Evolutionary conservation across 228 moss, liverwort and hornwort species (phyloP), one percentile per base, ranked within the genome.

Genomic region (Sphagnum fallax): DNA sequence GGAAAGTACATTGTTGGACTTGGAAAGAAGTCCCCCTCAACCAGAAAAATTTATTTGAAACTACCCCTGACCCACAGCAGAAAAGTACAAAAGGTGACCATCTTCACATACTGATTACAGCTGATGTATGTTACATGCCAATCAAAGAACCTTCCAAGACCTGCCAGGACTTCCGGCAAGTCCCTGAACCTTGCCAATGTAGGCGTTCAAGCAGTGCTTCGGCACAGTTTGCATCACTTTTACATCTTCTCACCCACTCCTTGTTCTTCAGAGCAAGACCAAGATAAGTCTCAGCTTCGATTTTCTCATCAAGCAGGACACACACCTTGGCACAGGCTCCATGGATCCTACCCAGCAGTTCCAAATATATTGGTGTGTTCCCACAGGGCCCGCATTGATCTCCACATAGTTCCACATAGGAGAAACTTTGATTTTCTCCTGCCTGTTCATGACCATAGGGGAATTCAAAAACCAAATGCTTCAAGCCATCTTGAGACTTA

Each of bases 271-370:
- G 64, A 15, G 72, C 72, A 50, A 65, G 66, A 32, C 52, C 49
- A 50, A 72, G 59, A 48, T 65, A 49, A 0, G 65, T 65, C 55
- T 65, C 15, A 52, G 72, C 72, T 14, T 66, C 58, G 14, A 18
- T 16, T n/a, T 65, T 48, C n/a, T 72, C 72, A 4, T 65, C 72
- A 32, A 66, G 49, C 49, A 72, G 53, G 5, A 72, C 58, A 59
- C 72, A 72, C 14, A 62, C 60, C 6, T 65, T 65, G 14, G 65
- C 72, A 9, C 53, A 65, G 16, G 65, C 72, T 16, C 60, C 72
- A 9, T 64, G 66, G 8, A 72, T 53, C 10, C 65, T 47, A 47
- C 72, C 72, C 14, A 65, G 53, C 6, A 72, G 53, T 52, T 68
- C 52, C 15, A 72, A 50, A 16, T 11, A 65, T 16, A 53, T 14